Evolutionary conservation across 2,329 filamentous ascomycete genomes (phyloP).

Genomic region (Chrysoporthe deuterocubensis): DNA sequence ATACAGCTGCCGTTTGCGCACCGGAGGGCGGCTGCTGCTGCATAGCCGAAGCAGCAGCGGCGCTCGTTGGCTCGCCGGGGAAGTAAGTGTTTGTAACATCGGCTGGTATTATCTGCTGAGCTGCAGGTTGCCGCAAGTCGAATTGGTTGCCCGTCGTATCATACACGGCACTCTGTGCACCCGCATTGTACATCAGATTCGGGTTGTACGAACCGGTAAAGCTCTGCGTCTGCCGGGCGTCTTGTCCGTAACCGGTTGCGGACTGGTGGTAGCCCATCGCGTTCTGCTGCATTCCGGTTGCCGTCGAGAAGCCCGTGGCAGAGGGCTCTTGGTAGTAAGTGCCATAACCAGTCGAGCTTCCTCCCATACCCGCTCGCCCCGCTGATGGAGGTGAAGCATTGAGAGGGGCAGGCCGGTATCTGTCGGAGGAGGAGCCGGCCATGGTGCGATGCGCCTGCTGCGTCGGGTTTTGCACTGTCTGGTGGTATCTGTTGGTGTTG

Average conservation of each 20-base stretch:
- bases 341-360: slow-evolving; percentile 59
- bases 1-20: slow-evolving; percentile 63
- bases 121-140: slow-evolving; percentile 74
- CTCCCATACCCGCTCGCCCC: slow-evolving; percentile 53
- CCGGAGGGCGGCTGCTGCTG: slow-evolving; percentile 54
- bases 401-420: slow-evolving; percentile 54
- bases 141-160: slow-evolving; percentile 73
- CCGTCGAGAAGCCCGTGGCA: slow-evolving; percentile 51
- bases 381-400: slow-evolving; percentile 52
- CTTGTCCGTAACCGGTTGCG: slow-evolving; percentile 62
- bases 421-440: slow-evolving; percentile 50
- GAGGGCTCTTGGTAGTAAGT: slow-evolving; percentile 62
- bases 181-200: slow-evolving; percentile 78
- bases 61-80: slow-evolving; percentile 65
- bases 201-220: slow-evolving; percentile 63
- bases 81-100: slow-evolving; percentile 77
- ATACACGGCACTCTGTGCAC: slow-evolving; percentile 69
- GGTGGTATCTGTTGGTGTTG: slow-evolving; percentile 58
- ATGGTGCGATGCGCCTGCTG: slow-evolving; percentile 51
- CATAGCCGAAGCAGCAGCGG: slow-evolving; percentile 59
- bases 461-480: slow-evolving; percentile 52
- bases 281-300: slow-evolving; percentile 60
- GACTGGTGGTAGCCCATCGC: slow-evolving; percentile 62
- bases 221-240: slow-evolving; percentile 58
- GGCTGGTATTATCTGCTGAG: slow-evolving; percentile 72